These are phyloP conservation scores for Nicotiana obtusifolia DNA, from an alignment of 257 asterid genomes.

Conservation along the genomic window DNA sequence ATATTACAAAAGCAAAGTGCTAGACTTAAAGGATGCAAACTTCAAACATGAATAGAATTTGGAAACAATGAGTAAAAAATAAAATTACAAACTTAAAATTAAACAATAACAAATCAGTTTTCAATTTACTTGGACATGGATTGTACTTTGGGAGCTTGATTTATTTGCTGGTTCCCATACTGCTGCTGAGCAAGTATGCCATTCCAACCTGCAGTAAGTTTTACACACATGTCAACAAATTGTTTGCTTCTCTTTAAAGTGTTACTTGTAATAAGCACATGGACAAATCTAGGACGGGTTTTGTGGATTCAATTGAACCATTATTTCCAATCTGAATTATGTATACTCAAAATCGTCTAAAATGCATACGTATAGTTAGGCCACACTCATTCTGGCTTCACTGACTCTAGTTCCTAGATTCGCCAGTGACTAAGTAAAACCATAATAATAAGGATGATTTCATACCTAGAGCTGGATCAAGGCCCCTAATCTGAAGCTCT, in stretches of 20 bases:
- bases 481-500: constrained; percentile 38
- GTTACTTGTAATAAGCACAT: neutral
- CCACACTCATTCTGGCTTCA: neutral
- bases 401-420: neutral
- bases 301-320: no score
- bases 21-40: neutral
- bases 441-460: neutral
- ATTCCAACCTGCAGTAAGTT: constrained; percentile 40
- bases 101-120: neutral
- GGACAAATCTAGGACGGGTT: neutral
- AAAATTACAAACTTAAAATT: neutral
- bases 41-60: neutral
- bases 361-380: neutral
- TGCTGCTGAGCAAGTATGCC: constrained; percentile 40
- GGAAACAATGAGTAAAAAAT: neutral
- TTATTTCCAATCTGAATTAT: neutral
- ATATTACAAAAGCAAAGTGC: neutral
- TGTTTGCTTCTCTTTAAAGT: neutral
- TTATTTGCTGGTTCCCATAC: constrained; percentile 14
- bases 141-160: constrained; percentile 34
- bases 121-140: constrained; percentile 29
- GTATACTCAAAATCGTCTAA: no score
- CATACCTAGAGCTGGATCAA: constrained; percentile 42
- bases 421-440: neutral
- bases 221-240: neutral